Evolutionary conservation across 805 yeast species (phyloP).

Genomic region (Zygosaccharomyces rouxii): DNA sequence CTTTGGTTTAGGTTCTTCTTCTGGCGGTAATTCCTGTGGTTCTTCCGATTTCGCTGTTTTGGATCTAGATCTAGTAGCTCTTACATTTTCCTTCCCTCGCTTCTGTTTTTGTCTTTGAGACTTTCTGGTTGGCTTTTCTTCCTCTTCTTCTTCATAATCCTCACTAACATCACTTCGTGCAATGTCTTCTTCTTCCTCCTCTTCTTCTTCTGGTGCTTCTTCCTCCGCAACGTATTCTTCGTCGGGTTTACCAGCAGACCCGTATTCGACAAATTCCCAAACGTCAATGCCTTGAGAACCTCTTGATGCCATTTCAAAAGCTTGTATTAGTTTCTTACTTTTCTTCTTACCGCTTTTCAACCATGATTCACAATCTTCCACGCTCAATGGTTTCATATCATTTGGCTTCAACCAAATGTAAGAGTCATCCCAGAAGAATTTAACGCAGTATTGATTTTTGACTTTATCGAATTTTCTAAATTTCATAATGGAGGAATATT

Average conservation of each 20-base stretch:
- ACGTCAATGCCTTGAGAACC: constrained; percentile 32
- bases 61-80: constrained; percentile 17
- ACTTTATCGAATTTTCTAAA: constrained; percentile 22
- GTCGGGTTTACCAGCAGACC: constrained; percentile 30
- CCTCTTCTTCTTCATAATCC: constrained; percentile 33
- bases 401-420: constrained; percentile 32
- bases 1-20: constrained; percentile 16
- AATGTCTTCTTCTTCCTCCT: constrained; percentile 23
- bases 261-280: constrained; percentile 37
- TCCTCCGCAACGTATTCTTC: constrained; percentile 32
- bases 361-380: constrained; percentile 26
- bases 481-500: constrained; percentile 24
- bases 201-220: constrained; percentile 23
- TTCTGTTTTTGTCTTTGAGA: constrained; percentile 17
- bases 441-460: constrained; percentile 29
- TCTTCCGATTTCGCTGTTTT: constrained; percentile 18
- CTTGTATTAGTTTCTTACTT: constrained; percentile 46
- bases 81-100: constrained; percentile 24
- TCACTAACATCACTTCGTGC: constrained; percentile 17
- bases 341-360: constrained; percentile 39
- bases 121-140: constrained; percentile 18
- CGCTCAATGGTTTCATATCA: constrained; percentile 22
- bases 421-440: constrained; percentile 34
- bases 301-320: constrained; percentile 49
- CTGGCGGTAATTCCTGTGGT: constrained; percentile 7